Base-by-base conservation (phyloP, 192 early-diverging fungal species). In the Podila minutissima region DNA sequence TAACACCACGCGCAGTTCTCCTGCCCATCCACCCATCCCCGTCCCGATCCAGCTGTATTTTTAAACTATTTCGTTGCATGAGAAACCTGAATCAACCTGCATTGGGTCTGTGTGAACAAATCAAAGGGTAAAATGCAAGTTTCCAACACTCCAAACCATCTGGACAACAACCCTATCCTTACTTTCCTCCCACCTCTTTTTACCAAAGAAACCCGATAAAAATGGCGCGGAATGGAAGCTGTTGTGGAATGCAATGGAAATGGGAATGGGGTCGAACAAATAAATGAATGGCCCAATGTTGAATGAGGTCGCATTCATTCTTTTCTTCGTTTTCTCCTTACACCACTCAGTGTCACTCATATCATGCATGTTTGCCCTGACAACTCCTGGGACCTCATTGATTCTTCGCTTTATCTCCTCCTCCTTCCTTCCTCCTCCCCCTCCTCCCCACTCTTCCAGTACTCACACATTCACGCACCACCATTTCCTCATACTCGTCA, bases 261-360 rank as follows among this genome's bases (percentile, higher is more conserved):
- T 46, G 41, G 41, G 3, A 46, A 46, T 46, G 41, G 38, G 41
- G 41, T 46, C 3, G 41, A 46, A 46, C 41, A 46, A 41, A 46
- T 17, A 46, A 37, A 15, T 46, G 41, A 33, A 33, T 33, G 33
- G 33, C 15, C 15, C 13, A 13, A 17, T 15, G 3, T 46, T 46
- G 41, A 46, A 46, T 46, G 41, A 33, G 33, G 33, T 17, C 38
- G 41, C 41, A 46, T 46, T 46, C 8, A 4, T 46, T 46, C 41
- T 10, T 61, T 28, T 22, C 48, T 61, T 28, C 61, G 49, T 46
- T 46, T 48, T 10, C 55, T 24, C 49, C 46, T 29, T 17, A 38
- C 26, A 48, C 46, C 61, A 69, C 59, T 50, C 57, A 69, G 60
- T 69, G 24, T 28, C 31, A 22, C 13, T 33, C 29, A n/a, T 29